Percentiles rank a stretch among this genome's conserved stretches.
phyloP scores from a whole-genome alignment of 495 filamentous ascomycete genomes.

The Haplographium delicatum region DNA sequence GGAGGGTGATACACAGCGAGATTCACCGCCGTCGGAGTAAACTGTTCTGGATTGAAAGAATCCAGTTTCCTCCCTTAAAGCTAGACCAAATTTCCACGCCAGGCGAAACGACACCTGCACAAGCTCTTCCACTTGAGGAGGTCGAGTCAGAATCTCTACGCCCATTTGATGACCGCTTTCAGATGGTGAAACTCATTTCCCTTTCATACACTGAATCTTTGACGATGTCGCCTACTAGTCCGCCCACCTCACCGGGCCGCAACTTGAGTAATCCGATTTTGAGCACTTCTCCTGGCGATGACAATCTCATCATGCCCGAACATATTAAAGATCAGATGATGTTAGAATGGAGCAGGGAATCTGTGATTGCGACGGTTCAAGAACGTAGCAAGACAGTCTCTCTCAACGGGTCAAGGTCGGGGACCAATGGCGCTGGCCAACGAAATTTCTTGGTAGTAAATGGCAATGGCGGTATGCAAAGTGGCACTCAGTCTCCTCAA shows the following conservation, averaged over 20 bases:
- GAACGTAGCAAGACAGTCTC: conserved; percentile 62
- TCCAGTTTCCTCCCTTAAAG: conserved; percentile 47
- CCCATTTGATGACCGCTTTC: conserved; percentile 60
- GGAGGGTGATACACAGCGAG: conserved; percentile 66
- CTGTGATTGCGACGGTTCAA: conserved; percentile 60
- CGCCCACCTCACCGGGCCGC: conserved; percentile 65
- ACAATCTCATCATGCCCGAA: conserved; percentile 31
- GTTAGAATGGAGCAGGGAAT: conserved; percentile 71
- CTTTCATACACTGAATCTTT: conserved; percentile 55
- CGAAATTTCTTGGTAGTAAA: conserved; percentile 54
- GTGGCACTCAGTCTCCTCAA: conserved; percentile 13
- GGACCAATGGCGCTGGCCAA: conserved; percentile 41
- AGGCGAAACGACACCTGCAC: conserved; percentile 38
- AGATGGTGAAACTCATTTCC: conserved; percentile 67
- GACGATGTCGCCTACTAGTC: conserved; percentile 59
- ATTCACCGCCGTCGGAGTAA: conserved; percentile 65
- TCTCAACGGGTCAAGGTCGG: conserved; percentile 65
- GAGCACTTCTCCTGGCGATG: conserved; percentile 23
- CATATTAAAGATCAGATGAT: conserved; percentile 68
- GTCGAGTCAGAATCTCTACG: conserved; percentile 54
- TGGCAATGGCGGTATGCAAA: conserved; percentile 30
- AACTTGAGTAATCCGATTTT: conserved; percentile 57
- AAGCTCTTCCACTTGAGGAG: conserved; percentile 38
- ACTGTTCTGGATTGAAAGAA: conserved; percentile 69
- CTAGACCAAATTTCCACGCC: conserved; percentile 29